Evolutionary conservation across 2,329 filamentous ascomycete genomes (phyloP), one percentile per base, ranked within the genome.

Genomic region (Scopulariopsis brevicaulis): DNA sequence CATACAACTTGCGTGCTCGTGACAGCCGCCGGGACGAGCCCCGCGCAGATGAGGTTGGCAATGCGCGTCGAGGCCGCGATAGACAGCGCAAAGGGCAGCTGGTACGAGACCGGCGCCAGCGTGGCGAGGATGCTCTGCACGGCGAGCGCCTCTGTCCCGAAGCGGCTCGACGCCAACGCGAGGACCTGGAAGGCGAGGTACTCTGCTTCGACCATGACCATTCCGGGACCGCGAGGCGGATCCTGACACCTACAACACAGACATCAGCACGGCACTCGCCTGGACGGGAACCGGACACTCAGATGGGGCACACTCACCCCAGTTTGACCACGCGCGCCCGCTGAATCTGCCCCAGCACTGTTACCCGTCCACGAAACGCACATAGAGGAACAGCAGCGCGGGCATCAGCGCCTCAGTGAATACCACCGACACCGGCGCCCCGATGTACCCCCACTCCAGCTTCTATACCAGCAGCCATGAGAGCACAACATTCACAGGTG

Each of bases 171-270:
- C 10, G 85, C 84, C n/a, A 96, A 77, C 0, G 91, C 96, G 61
- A 96, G 77, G 54, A 96, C 84, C 70, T 97, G 93, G 69, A 97
- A 97, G 7, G 92, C 91, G 12, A 96, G 80, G 73, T 89, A 96
- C 69, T 97, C 93, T 5, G 93, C 91, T 69, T 95, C 85, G 1
- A 97, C 87, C 92, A 96, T 96, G 63, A 96, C 76, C 69, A 97
- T 84, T 1, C 93, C 93, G 93, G 92, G 14, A 96, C 75, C 0
- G 93, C 90, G 43, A 97, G 85, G 54, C 84, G 83, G 65, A 97
- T 82, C 93, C 95, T 95, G 10, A 59, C 59, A n/a, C 57, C 57
- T 58, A 12, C 35, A 25, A 86, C 5, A 35, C 37, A 15, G 12
- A 40, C 37, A 18, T 40, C 37, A 40, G 37, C 11, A n/a, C n/a